Evolutionary conservation across 257 asterid species (phyloP).

Genomic region (Henckelia pumila): DNA sequence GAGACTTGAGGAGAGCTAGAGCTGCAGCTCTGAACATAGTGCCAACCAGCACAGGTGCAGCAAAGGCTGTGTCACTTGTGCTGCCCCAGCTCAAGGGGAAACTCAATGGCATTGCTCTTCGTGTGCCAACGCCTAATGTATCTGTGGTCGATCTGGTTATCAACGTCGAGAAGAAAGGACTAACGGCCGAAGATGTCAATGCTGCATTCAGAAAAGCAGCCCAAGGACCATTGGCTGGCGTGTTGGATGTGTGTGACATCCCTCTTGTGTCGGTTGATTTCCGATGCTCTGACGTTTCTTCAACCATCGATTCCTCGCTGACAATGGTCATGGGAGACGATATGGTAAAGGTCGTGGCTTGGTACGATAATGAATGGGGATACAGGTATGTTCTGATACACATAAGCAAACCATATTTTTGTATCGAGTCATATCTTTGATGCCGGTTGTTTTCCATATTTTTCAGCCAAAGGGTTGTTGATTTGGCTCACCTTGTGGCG

Average conservation of each 20-base stretch:
- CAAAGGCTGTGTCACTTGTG: slow-evolving; percentile 92
- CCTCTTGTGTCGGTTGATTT: slow-evolving; percentile 91
- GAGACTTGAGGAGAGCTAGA: slow-evolving; percentile 85
- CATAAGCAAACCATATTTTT: not conserved
- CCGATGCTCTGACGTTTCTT: slow-evolving; percentile 72
- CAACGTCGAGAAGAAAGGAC: slow-evolving; percentile 77
- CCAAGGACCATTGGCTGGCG: slow-evolving; percentile 65
- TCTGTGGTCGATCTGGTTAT: slow-evolving; percentile 88
- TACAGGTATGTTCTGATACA: slow-evolving; percentile 50
- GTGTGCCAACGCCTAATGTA: slow-evolving; percentile 94
- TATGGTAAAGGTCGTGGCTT: slow-evolving; percentile 96
- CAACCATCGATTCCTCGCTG: slow-evolving; percentile 79
- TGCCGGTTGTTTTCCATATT: not conserved
- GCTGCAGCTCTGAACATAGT: slow-evolving; percentile 94
- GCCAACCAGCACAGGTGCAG: slow-evolving; percentile 95
- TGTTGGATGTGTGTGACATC: slow-evolving; percentile 69
- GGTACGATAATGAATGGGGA: slow-evolving; percentile 99
- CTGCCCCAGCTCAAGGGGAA: slow-evolving; percentile 93
- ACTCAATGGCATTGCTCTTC: slow-evolving; percentile 89
- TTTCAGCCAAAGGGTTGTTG: slow-evolving; percentile 88
- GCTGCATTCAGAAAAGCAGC: slow-evolving; percentile 89
- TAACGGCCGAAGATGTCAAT: slow-evolving; percentile 75
- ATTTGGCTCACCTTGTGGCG: slow-evolving; percentile 91
- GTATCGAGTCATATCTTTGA: not conserved
- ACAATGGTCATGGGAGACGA: slow-evolving; percentile 99